These are phyloP conservation scores for Zostera marina DNA, from an alignment of 116 monocot species.

Conservation along the genomic window DNA sequence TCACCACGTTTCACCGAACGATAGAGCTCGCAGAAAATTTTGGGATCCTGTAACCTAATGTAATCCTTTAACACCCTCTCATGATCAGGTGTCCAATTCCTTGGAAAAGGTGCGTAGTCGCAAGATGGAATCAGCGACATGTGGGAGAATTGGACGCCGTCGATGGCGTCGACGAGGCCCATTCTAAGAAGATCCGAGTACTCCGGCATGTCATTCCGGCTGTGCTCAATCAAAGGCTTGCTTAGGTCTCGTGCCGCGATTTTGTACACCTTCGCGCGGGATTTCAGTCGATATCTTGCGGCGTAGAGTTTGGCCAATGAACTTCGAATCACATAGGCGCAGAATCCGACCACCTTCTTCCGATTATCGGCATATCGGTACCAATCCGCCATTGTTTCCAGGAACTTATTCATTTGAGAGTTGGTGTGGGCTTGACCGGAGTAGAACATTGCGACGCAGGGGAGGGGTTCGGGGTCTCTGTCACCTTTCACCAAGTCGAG, in stretches of 20 bases:
- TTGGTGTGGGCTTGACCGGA: constrained; percentile 77
- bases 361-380: constrained; percentile 69
- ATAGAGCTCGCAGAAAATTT: constrained; percentile 36
- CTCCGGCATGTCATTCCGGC: constrained; percentile 43
- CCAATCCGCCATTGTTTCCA: constrained; percentile 87
- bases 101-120: constrained; percentile 66
- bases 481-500: constrained; percentile 78
- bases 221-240: constrained; percentile 39
- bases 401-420: constrained; percentile 77
- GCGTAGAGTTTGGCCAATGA: constrained; percentile 74
- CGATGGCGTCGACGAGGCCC: constrained; percentile 77
- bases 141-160: constrained; percentile 62
- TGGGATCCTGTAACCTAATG: constrained; percentile 50
- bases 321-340: constrained; percentile 74
- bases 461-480: constrained; percentile 62
- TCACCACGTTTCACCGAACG: constrained; percentile 31
- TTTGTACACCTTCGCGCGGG: constrained; percentile 73
- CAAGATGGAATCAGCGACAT: constrained; percentile 69
- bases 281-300: constrained; percentile 70
- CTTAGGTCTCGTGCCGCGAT: constrained; percentile 54
- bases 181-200: constrained; percentile 74
- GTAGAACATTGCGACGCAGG: constrained; percentile 70
- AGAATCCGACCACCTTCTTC: constrained; percentile 66
- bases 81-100: constrained; percentile 62
- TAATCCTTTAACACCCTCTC: constrained; percentile 37